Base-by-base conservation (phyloP, 2,329 filamentous ascomycete species). In the Seiridium cupressi region DNA sequence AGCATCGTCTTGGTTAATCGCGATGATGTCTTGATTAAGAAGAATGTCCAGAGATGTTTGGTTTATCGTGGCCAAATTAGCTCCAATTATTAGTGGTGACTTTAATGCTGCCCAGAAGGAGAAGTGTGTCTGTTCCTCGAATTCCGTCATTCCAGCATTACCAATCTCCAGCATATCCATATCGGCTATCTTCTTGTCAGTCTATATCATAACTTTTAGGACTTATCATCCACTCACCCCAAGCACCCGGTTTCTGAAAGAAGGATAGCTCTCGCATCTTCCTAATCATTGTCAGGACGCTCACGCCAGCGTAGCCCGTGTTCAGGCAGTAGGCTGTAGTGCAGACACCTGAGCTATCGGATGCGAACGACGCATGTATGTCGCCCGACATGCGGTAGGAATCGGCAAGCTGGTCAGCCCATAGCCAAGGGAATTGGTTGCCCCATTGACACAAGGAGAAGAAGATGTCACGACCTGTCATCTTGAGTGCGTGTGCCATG, bases 61-160 rank as follows among this genome's bases (percentile, higher is more conserved):
- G n/a, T 55, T 64, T 5, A 77, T 70, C 5, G 69, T 72, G 1
- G 69, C 66, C 13, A 79, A 66, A 44, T 75, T 72, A 1, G 75
- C 73, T 5, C 77, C 75, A 53, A 79, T 76, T 36, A 79, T 76
- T 3, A 80, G 68, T 10, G 78, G 77, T 0, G 75, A 77, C 63
- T 79, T 80, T 51, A 79, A 73, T 54, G 78, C 76, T 0, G 77
- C 75, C 77, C 77, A 80, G 65, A 80, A 75, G 31, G 77, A 69
- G 53, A 80, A 78, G 62, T 80, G 78, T 31, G 76, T 75, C 57
- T 74, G 72, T 65, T 79, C 74, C 65, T 80, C 72, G 34, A 74
- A 62, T 49, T 72, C 62, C 60, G 68, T 66, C 72, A 78, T 74
- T 6, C 66, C 69, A n/a, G 71, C 68, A 10, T 72, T 73, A 2